A percentile compares a stretch with the other conserved stretches of the same genome.
phyloP scores from a whole-genome alignment of 306 rosid species.

The Trifolium subterraneum region DNA sequence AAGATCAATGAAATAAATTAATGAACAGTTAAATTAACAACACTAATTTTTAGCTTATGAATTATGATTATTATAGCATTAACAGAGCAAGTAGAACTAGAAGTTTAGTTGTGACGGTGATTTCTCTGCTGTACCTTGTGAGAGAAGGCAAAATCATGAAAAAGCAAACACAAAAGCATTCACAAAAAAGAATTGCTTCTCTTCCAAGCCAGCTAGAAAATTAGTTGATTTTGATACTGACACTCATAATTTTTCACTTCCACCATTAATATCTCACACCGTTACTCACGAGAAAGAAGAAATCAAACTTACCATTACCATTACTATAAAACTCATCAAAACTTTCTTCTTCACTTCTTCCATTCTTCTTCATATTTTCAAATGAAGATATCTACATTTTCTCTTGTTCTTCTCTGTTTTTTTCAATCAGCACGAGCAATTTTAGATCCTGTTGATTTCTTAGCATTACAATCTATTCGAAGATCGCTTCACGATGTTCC shows the following conservation, averaged over 20 bases:
- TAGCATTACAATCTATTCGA: constrained; percentile 84
- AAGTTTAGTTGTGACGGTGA: constrained; percentile 31
- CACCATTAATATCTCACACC: constrained; percentile 57
- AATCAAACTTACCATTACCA: neutral
- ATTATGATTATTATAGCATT: neutral
- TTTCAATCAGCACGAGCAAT: constrained; percentile 52
- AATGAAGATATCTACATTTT: constrained; percentile 36
- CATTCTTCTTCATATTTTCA: neutral
- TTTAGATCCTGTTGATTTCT: constrained; percentile 79
- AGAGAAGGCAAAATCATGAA: constrained; percentile 59
- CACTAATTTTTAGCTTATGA: neutral
- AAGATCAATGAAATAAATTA: neutral
- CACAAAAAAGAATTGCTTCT: constrained; percentile 55
- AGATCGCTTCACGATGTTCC: constrained; percentile 77
- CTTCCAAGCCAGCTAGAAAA: constrained; percentile 53
- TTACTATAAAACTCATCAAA: constrained; percentile 32
- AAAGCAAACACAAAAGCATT: constrained; percentile 45
- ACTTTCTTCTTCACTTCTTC: neutral
- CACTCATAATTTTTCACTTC: constrained; percentile 30
- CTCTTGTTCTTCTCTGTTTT: constrained; percentile 39
- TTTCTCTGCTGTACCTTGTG: constrained; percentile 53
- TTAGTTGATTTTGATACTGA: constrained; percentile 18
- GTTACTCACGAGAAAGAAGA: constrained; percentile 38
- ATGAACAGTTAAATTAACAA: neutral
- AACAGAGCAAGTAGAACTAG: neutral